Evolutionary conservation across 2,329 filamentous ascomycete species (phyloP).

Genomic region (Apiospora hydei): DNA sequence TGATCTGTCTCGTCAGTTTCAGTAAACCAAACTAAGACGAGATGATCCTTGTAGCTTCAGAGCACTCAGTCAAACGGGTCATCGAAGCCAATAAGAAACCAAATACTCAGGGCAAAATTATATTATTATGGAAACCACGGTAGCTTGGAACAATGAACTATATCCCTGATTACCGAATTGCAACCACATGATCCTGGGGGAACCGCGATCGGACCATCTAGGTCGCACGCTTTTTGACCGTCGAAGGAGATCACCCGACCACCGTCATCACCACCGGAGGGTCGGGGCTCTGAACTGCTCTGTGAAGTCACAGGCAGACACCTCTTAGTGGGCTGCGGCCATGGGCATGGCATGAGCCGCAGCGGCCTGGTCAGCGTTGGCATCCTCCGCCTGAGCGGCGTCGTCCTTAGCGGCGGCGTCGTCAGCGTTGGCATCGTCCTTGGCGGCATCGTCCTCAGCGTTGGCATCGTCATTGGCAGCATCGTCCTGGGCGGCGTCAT

Average conservation of each 20-base stretch:
- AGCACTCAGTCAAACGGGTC: background rate
- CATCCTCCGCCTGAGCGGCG: background rate
- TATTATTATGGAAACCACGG: slow-evolving; percentile 11
- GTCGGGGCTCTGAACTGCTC: background rate
- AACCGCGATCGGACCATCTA: slow-evolving; percentile 4
- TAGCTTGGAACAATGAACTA: background rate
- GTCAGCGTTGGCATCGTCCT: background rate
- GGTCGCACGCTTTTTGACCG: slow-evolving; percentile 6
- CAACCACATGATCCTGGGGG: slow-evolving; percentile 4
- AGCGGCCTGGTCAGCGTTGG: background rate
- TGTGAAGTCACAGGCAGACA: background rate
- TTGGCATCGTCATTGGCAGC: slow-evolving; percentile 10
- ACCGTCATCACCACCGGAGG: background rate
- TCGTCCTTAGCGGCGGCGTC: slow-evolving; percentile 17
- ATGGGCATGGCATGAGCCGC: background rate
- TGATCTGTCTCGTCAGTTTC: too few species aligned
- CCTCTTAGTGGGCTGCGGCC: background rate
- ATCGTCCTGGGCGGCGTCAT: slow-evolving; percentile 15
- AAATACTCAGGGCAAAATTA: background rate
- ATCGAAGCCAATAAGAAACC: background rate
- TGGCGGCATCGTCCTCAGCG: slow-evolving; percentile 8
- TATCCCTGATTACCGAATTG: background rate
- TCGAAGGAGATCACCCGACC: slow-evolving; percentile 9
- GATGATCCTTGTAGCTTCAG: background rate
- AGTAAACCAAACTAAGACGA: too few species aligned